These are phyloP conservation scores for Saprolegnia diclina DNA, from an alignment of 352 stramenopile species.

Conservation along the genomic window DNA sequence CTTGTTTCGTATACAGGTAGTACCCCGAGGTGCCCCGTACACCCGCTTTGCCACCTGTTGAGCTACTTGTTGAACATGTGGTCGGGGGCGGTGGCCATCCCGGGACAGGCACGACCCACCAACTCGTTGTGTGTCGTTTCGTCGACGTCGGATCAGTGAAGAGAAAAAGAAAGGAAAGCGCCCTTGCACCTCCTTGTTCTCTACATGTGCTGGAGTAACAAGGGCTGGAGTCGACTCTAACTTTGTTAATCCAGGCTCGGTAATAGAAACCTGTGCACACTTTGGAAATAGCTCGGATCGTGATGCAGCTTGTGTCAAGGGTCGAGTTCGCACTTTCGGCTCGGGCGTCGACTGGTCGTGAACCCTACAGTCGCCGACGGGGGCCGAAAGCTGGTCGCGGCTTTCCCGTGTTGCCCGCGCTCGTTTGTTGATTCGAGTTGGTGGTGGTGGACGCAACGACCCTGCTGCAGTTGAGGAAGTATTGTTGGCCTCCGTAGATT, in stretches of 20 bases:
- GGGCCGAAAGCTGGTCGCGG: neutral
- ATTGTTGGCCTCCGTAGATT: no score
- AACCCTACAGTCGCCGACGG: neutral
- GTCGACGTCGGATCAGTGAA: no score
- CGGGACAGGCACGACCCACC: neutral
- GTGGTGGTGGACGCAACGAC: neutral
- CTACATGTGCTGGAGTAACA: no score
- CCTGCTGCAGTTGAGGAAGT: neutral
- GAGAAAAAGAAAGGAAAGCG: no score
- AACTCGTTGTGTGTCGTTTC: no score
- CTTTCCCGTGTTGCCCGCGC: neutral
- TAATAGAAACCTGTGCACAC: no score
- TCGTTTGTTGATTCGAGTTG: neutral
- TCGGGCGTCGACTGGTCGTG: no score
- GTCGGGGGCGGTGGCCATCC: neutral
- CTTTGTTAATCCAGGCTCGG: no score
- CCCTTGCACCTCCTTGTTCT: no score
- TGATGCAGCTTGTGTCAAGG: neutral
- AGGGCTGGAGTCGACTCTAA: no score
- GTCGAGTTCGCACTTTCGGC: neutral
- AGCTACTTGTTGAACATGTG: slow-evolving; percentile 9
- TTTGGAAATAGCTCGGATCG: neutral
- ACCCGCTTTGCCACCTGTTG: neutral
- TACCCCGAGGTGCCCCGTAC: neutral
- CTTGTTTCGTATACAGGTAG: slow-evolving; percentile 17